Evolutionary conservation across 371 early-diverging fungal species (phyloP), one percentile per base, ranked within the genome.

Genomic region (Syncephalastrum monosporum): DNA sequence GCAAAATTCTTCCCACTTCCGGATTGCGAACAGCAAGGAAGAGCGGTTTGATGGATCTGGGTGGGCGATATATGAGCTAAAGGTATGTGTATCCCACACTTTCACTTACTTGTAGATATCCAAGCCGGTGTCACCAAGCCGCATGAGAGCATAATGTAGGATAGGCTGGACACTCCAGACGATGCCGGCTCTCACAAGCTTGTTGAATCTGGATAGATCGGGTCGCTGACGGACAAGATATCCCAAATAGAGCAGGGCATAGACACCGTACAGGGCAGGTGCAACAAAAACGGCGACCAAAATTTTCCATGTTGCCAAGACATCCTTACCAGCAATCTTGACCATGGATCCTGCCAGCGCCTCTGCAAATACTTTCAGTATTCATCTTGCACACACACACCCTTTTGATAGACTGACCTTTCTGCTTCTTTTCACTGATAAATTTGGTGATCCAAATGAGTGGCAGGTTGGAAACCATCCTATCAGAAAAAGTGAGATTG

Each of bases 231-330:
- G 71, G 7, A 69, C 42, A n/a, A 82, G 49, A 21, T 81, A 74
- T 4, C 74, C 63, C 2, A 86, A 56, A 45, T 72, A 74, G 21
- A 71, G 25, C 25, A 82, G 56, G 8, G 89, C 68, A 63, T 95
- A 95, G 3, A 85, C 62, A 4, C 84, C 76, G 57, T 91, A 94
- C 5, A 93, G 73, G 5, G 84, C 53, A 15, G 97, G 96, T 25
- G 88, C 79, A 23, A 91, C 80, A 25, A 85, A 84, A 23, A 91
- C 69, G 24, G 90, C 89, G 14, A 91, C 89, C 33, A 95, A 73
- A 1, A 96, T 81, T 68, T 97, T 97, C 99, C 98, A 98, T 4
- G 97, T 95, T 1, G 95, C 93, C 16, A 98, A 68, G 4, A 98
- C 98, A 67, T 98, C 99, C 49, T 86, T 85, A 15, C 93, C 99